Base-by-base conservation (phyloP, 108 stramenopile genomes). In the Aureococcus anophagefferens region DNA sequence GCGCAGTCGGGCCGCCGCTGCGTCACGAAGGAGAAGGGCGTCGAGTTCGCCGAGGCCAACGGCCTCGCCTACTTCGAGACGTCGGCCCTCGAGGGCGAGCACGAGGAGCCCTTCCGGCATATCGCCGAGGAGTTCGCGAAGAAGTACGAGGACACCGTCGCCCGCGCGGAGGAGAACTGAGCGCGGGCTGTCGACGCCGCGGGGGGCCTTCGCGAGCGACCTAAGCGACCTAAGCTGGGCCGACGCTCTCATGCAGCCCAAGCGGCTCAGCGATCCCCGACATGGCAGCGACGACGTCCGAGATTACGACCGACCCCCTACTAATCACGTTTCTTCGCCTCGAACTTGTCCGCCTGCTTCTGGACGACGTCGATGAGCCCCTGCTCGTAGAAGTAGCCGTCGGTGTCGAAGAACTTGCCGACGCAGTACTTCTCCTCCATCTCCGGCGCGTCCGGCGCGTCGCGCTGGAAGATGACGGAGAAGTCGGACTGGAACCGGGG, bases 391-490 rank as follows among this genome's bases (percentile, higher is more conserved):
- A 94, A 94, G 72, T 87, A 83, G n/a, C 94, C 94, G 30, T 92
- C 90, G 77, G 85, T 86, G 75, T 92, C 91, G 77, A 94, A 94
- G 75, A 92, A 91, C 64, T 92, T 79, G 17, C 94, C 94, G 62
- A 94, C 88, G 64, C 66, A 64, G 30, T 40, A 32, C 30, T 30
- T 64, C 32, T 66, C 63, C 4, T 29, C 62, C 4, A n/a, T 37
- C 16, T 1, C 25, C 25, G 33, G 33, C 35, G 73, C 62, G 45
- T 76, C 73, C 68, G 76, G 76, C 40, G 73, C 75, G 65, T 86
- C 73, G 72, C 85, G 87, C 75, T 92, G 87, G 62, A 94, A 72
- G 40, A 88, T 92, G 33, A 94, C 79, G 28, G 89, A 89, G 74
- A 89, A 94, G 68, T 72, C 90, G 77, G 91, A 90, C 34, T 90